Evolutionary conservation across 768 basidiomycete genomes (phyloP).

Genomic region (Boletus sensibilis): DNA sequence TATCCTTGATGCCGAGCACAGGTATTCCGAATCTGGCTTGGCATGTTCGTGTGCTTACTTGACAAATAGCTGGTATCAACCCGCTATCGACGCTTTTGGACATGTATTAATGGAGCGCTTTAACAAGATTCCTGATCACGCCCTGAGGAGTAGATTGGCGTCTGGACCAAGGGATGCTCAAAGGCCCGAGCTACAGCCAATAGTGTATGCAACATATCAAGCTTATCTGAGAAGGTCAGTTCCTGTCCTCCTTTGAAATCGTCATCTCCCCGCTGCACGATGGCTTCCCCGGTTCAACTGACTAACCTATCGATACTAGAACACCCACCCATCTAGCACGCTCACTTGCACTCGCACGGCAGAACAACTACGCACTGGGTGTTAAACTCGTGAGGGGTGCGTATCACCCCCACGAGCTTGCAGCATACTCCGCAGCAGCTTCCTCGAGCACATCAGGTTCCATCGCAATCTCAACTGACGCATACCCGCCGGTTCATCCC

Average conservation of each 20-base stretch:
- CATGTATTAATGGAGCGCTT: conserved; percentile 73
- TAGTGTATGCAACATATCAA: conserved; percentile 86
- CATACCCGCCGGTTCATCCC: conserved; percentile 64
- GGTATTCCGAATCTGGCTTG: conserved; percentile 31
- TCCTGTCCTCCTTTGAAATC: background rate
- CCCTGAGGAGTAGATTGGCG: background rate
- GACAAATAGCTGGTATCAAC: conserved; percentile 54
- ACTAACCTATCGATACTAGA: conserved; percentile 34
- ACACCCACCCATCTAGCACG: conserved; percentile 67
- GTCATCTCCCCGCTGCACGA: background rate
- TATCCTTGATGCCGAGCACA: conserved; percentile 85
- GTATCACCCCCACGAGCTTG: conserved; percentile 77
- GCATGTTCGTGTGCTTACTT: conserved; percentile 4
- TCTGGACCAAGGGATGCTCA: background rate
- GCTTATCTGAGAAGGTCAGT: conserved; percentile 76
- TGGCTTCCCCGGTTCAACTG: background rate
- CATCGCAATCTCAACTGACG: conserved; percentile 56
- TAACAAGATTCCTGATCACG: conserved; percentile 45
- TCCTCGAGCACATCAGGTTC: conserved; percentile 21
- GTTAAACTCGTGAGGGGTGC: conserved; percentile 93
- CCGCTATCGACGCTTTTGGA: conserved; percentile 81
- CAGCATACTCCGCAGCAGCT: conserved; percentile 35
- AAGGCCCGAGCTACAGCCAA: conserved; percentile 50
- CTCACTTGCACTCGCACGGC: conserved; percentile 62
- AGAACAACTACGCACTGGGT: conserved; percentile 71